These are phyloP conservation scores for Quercus robur DNA, from an alignment of 306 rosid genomes.

Conservation along the genomic window DNA sequence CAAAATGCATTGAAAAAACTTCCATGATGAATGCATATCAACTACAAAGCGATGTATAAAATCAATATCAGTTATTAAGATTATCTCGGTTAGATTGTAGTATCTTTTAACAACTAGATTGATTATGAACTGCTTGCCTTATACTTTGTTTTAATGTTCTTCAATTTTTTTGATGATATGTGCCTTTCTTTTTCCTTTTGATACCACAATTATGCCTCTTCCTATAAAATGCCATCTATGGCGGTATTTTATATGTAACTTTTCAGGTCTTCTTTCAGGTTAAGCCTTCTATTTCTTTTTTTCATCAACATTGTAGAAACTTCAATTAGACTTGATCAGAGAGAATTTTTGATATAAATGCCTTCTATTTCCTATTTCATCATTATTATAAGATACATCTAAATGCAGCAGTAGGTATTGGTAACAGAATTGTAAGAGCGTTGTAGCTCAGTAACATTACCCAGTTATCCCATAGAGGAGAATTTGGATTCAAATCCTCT, in stretches of 20 bases:
- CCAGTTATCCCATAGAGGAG: too few relatives aligned
- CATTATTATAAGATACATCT: not conserved
- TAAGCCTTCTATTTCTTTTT: not conserved
- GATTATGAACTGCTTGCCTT: not conserved
- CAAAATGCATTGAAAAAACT: not conserved
- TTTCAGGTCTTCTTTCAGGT: conserved; percentile 1
- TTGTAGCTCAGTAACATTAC: too few relatives aligned
- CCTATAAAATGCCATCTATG: not conserved
- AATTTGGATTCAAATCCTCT: too few relatives aligned
- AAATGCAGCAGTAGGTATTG: not conserved
- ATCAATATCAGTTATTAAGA: not conserved
- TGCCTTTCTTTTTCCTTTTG: too few relatives aligned
- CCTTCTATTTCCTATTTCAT: not conserved
- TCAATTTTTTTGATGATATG: not conserved
- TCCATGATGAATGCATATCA: not conserved
- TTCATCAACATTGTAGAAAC: not conserved
- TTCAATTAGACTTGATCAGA: too few relatives aligned
- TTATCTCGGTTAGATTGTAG: not conserved
- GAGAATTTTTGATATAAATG: not conserved
- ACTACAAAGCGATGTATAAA: not conserved
- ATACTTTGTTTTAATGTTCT: not conserved
- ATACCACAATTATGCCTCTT: not conserved
- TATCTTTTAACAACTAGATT: not conserved
- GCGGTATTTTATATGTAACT: not conserved
- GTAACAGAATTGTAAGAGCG: too few relatives aligned